Percentiles rank a stretch among this genome's conserved stretches.
These are phyloP conservation scores for Apophysomyces ossiformis DNA, from an alignment of 371 early-diverging fungal species.

Conservation along the genomic window DNA sequence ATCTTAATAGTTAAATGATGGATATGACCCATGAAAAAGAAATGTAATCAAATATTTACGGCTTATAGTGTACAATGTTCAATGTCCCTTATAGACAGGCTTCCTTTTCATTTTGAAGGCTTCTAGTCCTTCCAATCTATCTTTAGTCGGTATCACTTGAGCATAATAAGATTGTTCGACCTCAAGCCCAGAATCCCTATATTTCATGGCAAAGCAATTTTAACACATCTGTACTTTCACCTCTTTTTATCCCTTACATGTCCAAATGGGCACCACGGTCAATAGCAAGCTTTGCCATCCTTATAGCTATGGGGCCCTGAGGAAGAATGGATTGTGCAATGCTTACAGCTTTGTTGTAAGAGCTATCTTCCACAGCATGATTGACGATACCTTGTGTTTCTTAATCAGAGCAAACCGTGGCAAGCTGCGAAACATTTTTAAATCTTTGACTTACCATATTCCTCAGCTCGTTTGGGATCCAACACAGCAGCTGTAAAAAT, in stretches of 20 bases:
- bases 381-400: conserved; percentile 75
- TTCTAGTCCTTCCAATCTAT: conserved; percentile 86
- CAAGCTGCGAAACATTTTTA: background rate
- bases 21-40: too few species aligned
- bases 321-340: conserved; percentile 84
- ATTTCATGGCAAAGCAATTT: background rate
- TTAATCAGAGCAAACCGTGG: conserved; percentile 1
- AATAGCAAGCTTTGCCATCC: conserved; percentile 89
- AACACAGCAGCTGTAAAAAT: conserved; percentile 86
- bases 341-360: conserved; percentile 76
- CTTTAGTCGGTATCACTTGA: conserved; percentile 92
- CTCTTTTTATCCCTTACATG: conserved; percentile 57
- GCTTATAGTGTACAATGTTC: conserved; percentile 24
- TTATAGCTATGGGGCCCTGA: conserved; percentile 88
- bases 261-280: conserved; percentile 84
- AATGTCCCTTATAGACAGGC: conserved; percentile 88
- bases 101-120: conserved; percentile 84
- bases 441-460: conserved; percentile 51
- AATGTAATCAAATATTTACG: too few species aligned
- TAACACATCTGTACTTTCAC: background rate
- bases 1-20: too few species aligned
- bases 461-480: conserved; percentile 65
- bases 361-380: conserved; percentile 69
- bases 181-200: conserved; percentile 83
- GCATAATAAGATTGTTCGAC: conserved; percentile 96